Conservation (phyloP, 2,329 filamentous ascomycete genomes). For the Colletotrichum navitas region DNA sequence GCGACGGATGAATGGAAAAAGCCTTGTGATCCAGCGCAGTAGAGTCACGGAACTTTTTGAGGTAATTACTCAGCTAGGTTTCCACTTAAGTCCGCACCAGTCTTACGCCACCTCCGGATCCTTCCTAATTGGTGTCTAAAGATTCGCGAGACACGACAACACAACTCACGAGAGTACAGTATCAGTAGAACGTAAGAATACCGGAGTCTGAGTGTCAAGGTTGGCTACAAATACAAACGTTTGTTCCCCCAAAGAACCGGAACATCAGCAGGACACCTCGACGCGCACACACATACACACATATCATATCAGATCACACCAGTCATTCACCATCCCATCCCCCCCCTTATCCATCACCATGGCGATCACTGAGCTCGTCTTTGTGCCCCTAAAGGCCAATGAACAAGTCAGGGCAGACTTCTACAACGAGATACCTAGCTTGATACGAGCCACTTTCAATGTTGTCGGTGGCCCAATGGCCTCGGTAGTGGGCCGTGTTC, state of each 20-base stretch:
- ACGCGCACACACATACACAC: not conserved
- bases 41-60: not conserved
- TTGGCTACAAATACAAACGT: not conserved
- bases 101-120: slow-evolving; percentile 1
- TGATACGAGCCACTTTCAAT: not conserved
- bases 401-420: slow-evolving; percentile 3
- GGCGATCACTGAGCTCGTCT: slow-evolving; percentile 25
- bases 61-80: not conserved
- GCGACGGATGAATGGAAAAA: not conserved
- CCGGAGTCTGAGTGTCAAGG: not conserved
- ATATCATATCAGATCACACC: not conserved
- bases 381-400: not conserved
- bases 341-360: not conserved
- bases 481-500: slow-evolving; percentile 3
- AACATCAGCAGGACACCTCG: not conserved
- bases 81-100: slow-evolving; percentile 19
- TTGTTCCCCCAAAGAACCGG: too few species aligned
- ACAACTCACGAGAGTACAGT: too few species aligned
- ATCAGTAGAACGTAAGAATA: not conserved
- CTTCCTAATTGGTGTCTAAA: not conserved
- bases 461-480: slow-evolving; percentile 2
- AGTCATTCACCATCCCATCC: too few species aligned
- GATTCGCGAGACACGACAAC: not conserved
- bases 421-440: not conserved
- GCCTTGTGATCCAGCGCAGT: not conserved